These are phyloP conservation scores for Pythium guiyangense DNA, from an alignment of 352 stramenopile genomes.

Conservation along the genomic window DNA sequence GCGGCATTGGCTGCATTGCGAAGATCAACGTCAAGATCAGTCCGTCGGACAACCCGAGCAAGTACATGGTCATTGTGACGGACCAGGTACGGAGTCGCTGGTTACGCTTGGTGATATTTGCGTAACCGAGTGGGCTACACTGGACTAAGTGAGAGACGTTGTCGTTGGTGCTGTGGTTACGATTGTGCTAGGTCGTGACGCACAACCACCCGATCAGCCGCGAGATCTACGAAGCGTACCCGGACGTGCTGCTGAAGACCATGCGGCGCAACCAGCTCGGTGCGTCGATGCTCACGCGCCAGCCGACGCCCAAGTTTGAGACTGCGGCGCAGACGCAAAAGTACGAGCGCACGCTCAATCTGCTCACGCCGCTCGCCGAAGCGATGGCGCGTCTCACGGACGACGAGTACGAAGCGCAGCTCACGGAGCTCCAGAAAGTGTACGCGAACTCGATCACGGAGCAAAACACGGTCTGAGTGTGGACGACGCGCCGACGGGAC, in stretches of 20 bases:
- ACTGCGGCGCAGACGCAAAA: constrained; percentile 65
- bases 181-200: constrained; percentile 56
- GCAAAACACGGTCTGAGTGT: constrained; percentile 55
- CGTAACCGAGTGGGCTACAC: too few species aligned
- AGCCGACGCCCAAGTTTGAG: constrained; percentile 74
- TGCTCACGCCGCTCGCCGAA: constrained; percentile 67
- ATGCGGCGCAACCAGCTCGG: constrained; percentile 77
- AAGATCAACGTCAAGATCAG: constrained; percentile 89
- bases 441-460: constrained; percentile 52
- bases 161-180: too few species aligned
- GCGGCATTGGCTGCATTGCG: constrained; percentile 77
- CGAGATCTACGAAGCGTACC: constrained; percentile 84
- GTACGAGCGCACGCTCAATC: constrained; percentile 65
- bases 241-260: constrained; percentile 78
- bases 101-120: background rate
- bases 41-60: constrained; percentile 70
- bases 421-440: constrained; percentile 72
- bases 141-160: too few species aligned
- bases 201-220: constrained; percentile 83
- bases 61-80: constrained; percentile 87
- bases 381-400: constrained; percentile 64
- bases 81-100: constrained; percentile 47
- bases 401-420: constrained; percentile 71
- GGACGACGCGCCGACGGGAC: background rate
- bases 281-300: constrained; percentile 54